Evolutionary conservation across 108 stramenopile species (phyloP).

Genomic region (Phaeodactylum tricornutum): DNA sequence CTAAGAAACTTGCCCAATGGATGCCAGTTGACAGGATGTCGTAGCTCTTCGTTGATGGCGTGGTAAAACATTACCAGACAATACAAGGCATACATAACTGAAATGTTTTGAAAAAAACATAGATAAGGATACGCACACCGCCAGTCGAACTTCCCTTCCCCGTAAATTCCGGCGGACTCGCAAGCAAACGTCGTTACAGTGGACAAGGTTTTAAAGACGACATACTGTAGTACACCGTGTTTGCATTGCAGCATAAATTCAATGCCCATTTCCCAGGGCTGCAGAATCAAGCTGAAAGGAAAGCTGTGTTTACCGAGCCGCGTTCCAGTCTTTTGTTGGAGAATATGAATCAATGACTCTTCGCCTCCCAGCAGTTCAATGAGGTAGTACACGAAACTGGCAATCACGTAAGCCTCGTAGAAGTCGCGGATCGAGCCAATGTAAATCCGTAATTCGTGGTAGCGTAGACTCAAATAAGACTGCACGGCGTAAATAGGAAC

Average conservation of each 20-base stretch:
- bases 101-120: conserved; percentile 63
- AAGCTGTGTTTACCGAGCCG: conserved; percentile 42
- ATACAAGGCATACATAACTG: conserved; percentile 88
- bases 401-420: conserved; percentile 92
- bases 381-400: conserved; percentile 87
- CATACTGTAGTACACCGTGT: conserved; percentile 93
- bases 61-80: conserved; percentile 89
- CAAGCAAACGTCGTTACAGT: conserved; percentile 66
- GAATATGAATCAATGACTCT: conserved; percentile 51
- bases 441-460: conserved; percentile 59
- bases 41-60: conserved; percentile 64
- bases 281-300: conserved; percentile 34
- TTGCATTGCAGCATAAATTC: conserved; percentile 83
- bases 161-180: conserved; percentile 56
- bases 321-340: conserved; percentile 31
- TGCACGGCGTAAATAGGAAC: conserved; percentile 89
- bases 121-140: conserved; percentile 67
- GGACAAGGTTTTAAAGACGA: conserved; percentile 73
- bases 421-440: conserved; percentile 66
- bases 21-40: conserved; percentile 71
- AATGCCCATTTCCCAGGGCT: conserved; percentile 65
- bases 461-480: conserved; percentile 81
- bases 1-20: conserved; percentile 94
- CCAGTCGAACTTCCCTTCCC: conserved; percentile 71
- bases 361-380: conserved; percentile 85